Conservation (phyloP, 371 early-diverging fungal species). For the Nematocida displodere region DNA sequence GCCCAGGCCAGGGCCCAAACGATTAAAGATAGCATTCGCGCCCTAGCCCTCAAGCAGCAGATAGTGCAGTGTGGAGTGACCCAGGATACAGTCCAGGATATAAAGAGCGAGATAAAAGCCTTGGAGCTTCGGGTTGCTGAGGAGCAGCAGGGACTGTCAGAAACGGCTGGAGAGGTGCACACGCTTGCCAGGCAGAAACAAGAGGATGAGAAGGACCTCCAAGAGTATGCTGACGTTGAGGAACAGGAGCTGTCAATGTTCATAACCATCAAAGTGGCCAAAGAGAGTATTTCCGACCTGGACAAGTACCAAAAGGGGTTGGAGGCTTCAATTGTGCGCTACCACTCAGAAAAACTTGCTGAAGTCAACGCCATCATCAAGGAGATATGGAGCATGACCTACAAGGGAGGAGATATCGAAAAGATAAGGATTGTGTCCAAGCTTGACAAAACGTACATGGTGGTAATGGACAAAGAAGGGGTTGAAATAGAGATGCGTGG, state of each 20-base stretch:
- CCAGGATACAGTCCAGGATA: not conserved
- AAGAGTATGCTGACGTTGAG: conserved; percentile 62
- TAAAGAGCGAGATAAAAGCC: conserved; percentile 7
- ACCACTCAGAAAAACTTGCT: conserved; percentile 86
- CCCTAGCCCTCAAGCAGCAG: not conserved
- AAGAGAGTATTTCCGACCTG: conserved; percentile 75
- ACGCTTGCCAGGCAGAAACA: conserved; percentile 74
- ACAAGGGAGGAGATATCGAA: conserved; percentile 78
- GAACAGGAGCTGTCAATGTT: conserved; percentile 35
- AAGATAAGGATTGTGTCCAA: conserved; percentile 55
- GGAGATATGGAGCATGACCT: conserved; percentile 90
- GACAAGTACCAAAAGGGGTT: conserved; percentile 68
- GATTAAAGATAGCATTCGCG: conserved; percentile 24
- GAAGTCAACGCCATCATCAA: conserved; percentile 90
- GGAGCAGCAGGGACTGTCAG: conserved; percentile 26
- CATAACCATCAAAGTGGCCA: conserved; percentile 65
- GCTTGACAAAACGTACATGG: conserved; percentile 53
- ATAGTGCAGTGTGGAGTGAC: conserved; percentile 5
- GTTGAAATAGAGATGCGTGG: conserved; percentile 90
- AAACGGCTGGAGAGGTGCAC: conserved; percentile 69
- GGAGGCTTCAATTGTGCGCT: conserved; percentile 80
- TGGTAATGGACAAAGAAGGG: conserved; percentile 78
- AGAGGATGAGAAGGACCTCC: conserved; percentile 67
- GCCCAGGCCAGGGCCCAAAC: conserved; percentile 5
- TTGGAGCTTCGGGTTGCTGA: not conserved